Percentiles rank a stretch among this genome's conserved stretches.
Evolutionary conservation across 2,329 filamentous ascomycete genomes (phyloP).

Genomic region (Cryphonectria naterciae): DNA sequence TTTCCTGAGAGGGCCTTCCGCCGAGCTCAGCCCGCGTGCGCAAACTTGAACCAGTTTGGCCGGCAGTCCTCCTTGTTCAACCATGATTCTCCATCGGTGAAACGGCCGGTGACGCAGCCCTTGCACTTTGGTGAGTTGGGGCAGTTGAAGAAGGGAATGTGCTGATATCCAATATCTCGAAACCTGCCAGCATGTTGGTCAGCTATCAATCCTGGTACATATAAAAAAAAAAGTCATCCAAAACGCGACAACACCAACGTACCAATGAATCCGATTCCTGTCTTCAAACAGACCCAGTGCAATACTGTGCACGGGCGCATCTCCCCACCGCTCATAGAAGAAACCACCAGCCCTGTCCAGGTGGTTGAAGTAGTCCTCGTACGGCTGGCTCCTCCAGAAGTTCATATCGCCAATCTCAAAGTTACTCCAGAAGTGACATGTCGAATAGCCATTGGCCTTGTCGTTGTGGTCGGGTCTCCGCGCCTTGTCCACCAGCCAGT

Average conservation of each 20-base stretch:
- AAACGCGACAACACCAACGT: slow-evolving; percentile 43
- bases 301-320: slow-evolving; percentile 95
- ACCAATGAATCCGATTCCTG: slow-evolving; percentile 90
- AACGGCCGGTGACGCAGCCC: slow-evolving; percentile 82
- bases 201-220: neutral
- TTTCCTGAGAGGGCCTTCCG: slow-evolving; percentile 15
- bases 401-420: slow-evolving; percentile 94
- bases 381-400: slow-evolving; percentile 88
- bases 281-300: slow-evolving; percentile 92
- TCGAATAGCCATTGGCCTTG: slow-evolving; percentile 90
- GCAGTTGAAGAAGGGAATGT: slow-evolving; percentile 98
- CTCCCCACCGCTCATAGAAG: slow-evolving; percentile 98
- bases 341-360: slow-evolving; percentile 93
- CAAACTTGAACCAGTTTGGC: slow-evolving; percentile 96
- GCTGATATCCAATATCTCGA: slow-evolving; percentile 98
- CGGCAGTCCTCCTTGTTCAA: slow-evolving; percentile 91
- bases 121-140: slow-evolving; percentile 94
- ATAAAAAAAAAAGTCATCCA: neutral
- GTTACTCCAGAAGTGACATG: slow-evolving; percentile 99
- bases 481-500: slow-evolving; percentile 81
- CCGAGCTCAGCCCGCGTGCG: slow-evolving; percentile 69
- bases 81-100: slow-evolving; percentile 87
- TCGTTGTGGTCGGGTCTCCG: slow-evolving; percentile 78
- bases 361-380: slow-evolving; percentile 96
- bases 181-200: slow-evolving; percentile 66